Evolutionary conservation across 805 yeast genomes (phyloP), one percentile per base, ranked within the genome.

Genomic region (Monosporozyma siamensis): DNA sequence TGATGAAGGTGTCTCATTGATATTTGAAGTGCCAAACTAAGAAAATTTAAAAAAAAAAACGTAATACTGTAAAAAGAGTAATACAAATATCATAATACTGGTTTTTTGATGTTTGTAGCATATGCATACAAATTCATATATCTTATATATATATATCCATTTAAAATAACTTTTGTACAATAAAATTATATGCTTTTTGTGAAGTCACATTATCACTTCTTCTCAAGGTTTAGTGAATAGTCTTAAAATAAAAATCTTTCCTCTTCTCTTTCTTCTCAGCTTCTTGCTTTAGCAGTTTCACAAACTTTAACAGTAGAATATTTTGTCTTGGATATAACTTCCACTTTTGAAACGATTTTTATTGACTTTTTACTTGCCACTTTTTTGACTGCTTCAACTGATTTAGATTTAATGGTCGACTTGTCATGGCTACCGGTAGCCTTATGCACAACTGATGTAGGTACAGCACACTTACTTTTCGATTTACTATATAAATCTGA

Each of bases 1-100:
- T 49, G 98, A 92, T 61, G 98, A 92, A 63, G 95, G 95, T 51
- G 96, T 92, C 25, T 77, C 94, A 10, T 68, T 90, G 49, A 75
- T 90, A 9, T 88, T 78, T 53, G 69, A 71, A 45, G 55, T 59
- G 22, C 65, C 64, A 46, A 56, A 55, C 38, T 56, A 46, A 45
- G 15, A 15, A 11, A 30, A 39, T 15, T 17, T 17, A 22, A 31
- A 30, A 24, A n/a, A 18, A 17, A 32, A 9, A 10, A n/a, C n/a
- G n/a, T n/a, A n/a, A n/a, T n/a, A n/a, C n/a, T n/a, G n/a, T n/a
- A n/a, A n/a, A n/a, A n/a, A n/a, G n/a, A n/a, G 17, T 15, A 29
- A 15, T 29, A 7, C 6, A 29, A 29, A 5, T 29, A 7, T 29
- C 32, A 29, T 15, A 29, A 4, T 29, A 29, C 20, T 15, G 17